Evolutionary conservation across 129 eudicot species (phyloP).

Genomic region (Erigeron canadensis): DNA sequence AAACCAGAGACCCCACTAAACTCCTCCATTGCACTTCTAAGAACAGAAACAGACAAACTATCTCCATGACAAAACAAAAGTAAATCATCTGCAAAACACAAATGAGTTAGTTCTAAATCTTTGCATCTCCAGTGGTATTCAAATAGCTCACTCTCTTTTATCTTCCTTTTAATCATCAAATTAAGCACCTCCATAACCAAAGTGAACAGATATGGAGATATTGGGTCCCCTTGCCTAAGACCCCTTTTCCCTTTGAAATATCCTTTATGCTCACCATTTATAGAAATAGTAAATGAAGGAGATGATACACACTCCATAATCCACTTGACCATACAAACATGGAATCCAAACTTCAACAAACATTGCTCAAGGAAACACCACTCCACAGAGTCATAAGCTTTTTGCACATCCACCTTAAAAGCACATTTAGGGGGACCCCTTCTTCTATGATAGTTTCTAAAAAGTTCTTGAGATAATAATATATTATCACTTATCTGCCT

Average conservation of each 20-base stretch:
- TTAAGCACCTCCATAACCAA: not conserved
- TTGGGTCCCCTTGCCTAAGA: not conserved
- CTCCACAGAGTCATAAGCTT: too few relatives aligned
- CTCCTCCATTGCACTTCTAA: not conserved
- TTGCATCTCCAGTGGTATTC: not conserved
- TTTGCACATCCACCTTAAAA: too few relatives aligned
- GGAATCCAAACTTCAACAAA: not conserved
- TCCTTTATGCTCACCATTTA: not conserved
- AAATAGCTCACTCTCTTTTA: not conserved
- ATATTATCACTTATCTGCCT: too few relatives aligned
- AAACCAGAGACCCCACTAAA: not conserved
- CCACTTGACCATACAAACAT: not conserved
- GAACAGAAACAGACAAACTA: not conserved
- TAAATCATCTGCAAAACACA: not conserved
- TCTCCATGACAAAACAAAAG: not conserved
- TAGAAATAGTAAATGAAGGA: not conserved
- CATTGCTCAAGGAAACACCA: not conserved
- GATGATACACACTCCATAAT: not conserved
- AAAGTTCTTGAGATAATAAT: too few relatives aligned
- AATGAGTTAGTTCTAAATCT: not conserved
- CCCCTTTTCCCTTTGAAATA: not conserved
- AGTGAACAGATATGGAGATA: not conserved
- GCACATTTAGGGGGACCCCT: too few relatives aligned
- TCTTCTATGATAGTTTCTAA: too few relatives aligned
- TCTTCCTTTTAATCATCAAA: not conserved